Base-by-base conservation (phyloP, 768 basidiomycete species). In the Boletellus ananas region DNA sequence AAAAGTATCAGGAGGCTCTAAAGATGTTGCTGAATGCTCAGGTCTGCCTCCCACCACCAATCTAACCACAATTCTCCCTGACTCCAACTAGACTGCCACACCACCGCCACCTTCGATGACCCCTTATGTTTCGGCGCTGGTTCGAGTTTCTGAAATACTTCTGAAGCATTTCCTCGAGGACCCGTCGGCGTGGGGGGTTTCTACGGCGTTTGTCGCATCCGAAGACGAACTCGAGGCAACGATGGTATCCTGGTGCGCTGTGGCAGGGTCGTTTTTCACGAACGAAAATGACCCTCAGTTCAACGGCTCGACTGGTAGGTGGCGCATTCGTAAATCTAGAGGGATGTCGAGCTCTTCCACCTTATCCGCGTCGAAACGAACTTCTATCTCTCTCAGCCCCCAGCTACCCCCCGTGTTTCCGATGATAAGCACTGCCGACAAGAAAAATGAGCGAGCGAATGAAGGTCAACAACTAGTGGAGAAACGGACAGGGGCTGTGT, bases 181-280 rank as follows among this genome's bases (percentile, higher is more conserved):
- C 47, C 85, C 84, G 13, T 84, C 81, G 38, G 81, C 80, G 3
- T 78, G 75, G 72, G 85, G 85, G 9, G 78, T 86, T 27, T 78
- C 81, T 11, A 71, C 74, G 6, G 79, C 85, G 7, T 83, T 87
- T 54, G 67, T 85, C 21, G 66, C 73, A 0, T 71, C 69, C 42
- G 76, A 82, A 58, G 73, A 77, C 23, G 69, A 71, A n/a, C 62
- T 86, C 18, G 79, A 83, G 55, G 61, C 62, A 12, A 77, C 82
- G 2, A 78, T 85, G 52, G 74, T 83, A 41, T 70, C 73, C 1
- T 87, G 83, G 80, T 59, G 64, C 53, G 25, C 57, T 27, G 59
- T 66, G 0, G 64, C 43, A 6, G 64, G 64, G 34, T 52, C 58
- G 1, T 76, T 79, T 57, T 79, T 79, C 47, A 56, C 59, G 14